These are phyloP conservation scores for Cyclotella cryptica DNA, from an alignment of 108 stramenopile species.

Conservation along the genomic window DNA sequence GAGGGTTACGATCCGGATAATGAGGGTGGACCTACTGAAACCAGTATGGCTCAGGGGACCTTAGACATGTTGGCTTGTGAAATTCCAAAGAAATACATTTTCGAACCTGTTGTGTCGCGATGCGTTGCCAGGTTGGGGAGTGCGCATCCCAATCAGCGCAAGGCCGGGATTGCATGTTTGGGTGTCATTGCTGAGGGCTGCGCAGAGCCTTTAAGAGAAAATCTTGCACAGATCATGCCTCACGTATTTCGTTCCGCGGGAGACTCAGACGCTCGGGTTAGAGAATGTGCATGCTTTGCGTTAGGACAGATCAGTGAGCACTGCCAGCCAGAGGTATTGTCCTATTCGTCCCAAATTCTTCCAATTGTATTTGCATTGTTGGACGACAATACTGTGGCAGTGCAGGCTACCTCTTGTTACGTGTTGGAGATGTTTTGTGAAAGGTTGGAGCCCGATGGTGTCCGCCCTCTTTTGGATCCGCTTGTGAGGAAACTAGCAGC, in stretches of 20 bases:
- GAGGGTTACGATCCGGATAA: slow-evolving; percentile 73
- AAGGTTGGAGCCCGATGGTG: slow-evolving; percentile 92
- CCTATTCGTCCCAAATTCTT: slow-evolving; percentile 88
- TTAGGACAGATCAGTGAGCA: slow-evolving; percentile 97
- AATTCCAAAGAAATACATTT: slow-evolving; percentile 95
- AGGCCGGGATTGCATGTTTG: slow-evolving; percentile 95
- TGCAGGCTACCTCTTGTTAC: slow-evolving; percentile 95
- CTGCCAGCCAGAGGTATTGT: slow-evolving; percentile 97
- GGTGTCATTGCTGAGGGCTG: slow-evolving; percentile 97
- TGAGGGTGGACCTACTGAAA: slow-evolving; percentile 86
- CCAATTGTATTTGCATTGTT: slow-evolving; percentile 94
- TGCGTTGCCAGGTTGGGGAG: slow-evolving; percentile 83
- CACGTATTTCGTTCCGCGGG: slow-evolving; percentile 81
- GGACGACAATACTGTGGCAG: slow-evolving; percentile 89
- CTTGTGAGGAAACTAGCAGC: slow-evolving; percentile 90
- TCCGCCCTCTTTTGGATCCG: slow-evolving; percentile 90
- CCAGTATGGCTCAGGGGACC: slow-evolving; percentile 94
- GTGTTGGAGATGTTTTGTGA: slow-evolving; percentile 99
- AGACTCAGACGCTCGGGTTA: slow-evolving; percentile 87
- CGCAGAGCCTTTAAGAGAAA: slow-evolving; percentile 81
- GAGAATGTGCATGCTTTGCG: slow-evolving; percentile 98
- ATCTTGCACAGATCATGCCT: slow-evolving; percentile 83
- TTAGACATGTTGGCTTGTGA: slow-evolving; percentile 97
- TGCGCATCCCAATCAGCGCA: slow-evolving; percentile 81
- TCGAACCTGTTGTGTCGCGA: slow-evolving; percentile 85